Base-by-base conservation (phyloP, 2,329 filamentous ascomycete genomes). In the Fusarium oligoseptatum region DNA sequence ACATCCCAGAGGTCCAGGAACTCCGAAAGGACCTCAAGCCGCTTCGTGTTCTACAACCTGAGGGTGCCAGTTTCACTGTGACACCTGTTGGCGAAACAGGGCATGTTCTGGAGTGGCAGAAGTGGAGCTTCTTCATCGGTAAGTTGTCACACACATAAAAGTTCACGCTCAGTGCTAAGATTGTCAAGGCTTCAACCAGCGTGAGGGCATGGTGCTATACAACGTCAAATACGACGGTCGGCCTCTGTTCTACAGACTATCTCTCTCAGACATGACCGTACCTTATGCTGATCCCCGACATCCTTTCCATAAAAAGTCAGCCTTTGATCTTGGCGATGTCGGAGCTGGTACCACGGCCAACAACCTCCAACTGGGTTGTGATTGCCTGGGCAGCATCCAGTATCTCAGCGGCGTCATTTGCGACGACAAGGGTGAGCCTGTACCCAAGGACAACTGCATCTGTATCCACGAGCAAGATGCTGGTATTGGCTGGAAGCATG, bases 401-500 rank as follows among this genome's bases (percentile, higher is more conserved):
- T 88, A 88, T 72, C 88, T 94, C 68, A 90, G 92, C 74, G 87
- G 86, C 0, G 82, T 90, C 12, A 83, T 90, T 15, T 85, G 88
- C 0, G 85, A 85, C 0, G 81, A 87, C 0, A 84, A 89, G 34
- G 92, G 92, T 0, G 85, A 86, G 2, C 85, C 89, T 0, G 83
- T 83, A 2, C 80, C 85, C 0, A 85, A 87, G 22, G 87, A 88
- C 37, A 91, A 92, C 56, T 90, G 90, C 1, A 84, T 93, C 29
- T 94, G 92, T 68, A 83, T 93, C 5, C 92, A 94, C 77, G 92
- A 94, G 80, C 88, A 92, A 77, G 92, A 94, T 75, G 88, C 89
- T 63, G 92, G 92, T 2, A 92, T 94, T 50, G 86, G 88, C n/a
- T 93, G 91, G 91, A 94, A 94, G 81, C 92, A 94, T 81, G 88